These are phyloP conservation scores for Cochlearia excelsa DNA, from an alignment of 345 rosid species.

Conservation along the genomic window DNA sequence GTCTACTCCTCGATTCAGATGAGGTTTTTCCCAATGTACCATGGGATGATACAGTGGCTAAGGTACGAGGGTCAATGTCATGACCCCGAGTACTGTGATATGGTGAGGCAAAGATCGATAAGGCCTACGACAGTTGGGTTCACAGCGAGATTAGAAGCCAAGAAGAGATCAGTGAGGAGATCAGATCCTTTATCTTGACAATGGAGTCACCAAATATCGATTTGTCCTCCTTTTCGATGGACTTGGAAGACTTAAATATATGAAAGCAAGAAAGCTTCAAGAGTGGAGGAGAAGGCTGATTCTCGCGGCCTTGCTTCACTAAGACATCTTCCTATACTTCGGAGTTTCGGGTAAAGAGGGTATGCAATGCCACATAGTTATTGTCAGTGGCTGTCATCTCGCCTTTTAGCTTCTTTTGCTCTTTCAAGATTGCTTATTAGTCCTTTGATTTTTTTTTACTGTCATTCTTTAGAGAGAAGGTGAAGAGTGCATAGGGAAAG, in stretches of 20 bases:
- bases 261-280: no score
- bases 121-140: constrained; percentile 66
- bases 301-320: constrained; percentile 21
- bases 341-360: background rate
- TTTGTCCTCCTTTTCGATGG: no score
- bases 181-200: constrained; percentile 3
- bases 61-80: constrained; percentile 57
- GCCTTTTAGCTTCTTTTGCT: constrained; percentile 16
- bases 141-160: constrained; percentile 80
- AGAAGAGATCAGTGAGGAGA: constrained; percentile 50
- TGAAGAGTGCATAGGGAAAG: constrained; percentile 13
- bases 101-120: constrained; percentile 70
- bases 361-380: background rate
- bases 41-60: constrained; percentile 74
- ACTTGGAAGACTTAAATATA: no score
- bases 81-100: constrained; percentile 51
- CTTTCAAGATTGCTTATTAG: constrained; percentile 17
- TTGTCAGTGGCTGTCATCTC: background rate
- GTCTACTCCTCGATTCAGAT: constrained; percentile 56
- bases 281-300: constrained; percentile 14
- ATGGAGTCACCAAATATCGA: no score
- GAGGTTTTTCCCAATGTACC: constrained; percentile 90
- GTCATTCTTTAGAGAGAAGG: constrained; percentile 7
- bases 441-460: constrained; percentile 7
- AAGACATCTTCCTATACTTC: background rate